phyloP scores from a whole-genome alignment of 306 rosid genomes.

The Prosopis cineraria region DNA sequence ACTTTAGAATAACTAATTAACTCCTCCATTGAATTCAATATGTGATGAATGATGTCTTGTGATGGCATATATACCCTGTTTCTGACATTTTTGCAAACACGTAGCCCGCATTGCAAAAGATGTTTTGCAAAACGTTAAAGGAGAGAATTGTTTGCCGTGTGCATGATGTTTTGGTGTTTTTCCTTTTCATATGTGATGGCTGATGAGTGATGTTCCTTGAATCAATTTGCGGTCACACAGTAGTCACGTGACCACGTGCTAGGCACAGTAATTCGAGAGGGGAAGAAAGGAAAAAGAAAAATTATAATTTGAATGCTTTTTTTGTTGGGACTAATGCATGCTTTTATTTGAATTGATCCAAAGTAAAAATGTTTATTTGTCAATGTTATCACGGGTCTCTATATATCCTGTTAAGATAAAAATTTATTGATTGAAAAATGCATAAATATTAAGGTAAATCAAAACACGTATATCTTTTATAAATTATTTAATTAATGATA shows the following conservation, averaged over 20 bases:
- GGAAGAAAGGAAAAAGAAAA: background rate
- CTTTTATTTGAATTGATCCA: background rate
- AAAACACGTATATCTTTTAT: too few species aligned
- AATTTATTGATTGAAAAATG: too few species aligned
- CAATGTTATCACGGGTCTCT: too few species aligned
- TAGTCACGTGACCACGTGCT: conserved; percentile 1
- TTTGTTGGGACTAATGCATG: background rate
- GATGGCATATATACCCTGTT: background rate
- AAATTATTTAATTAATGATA: too few species aligned
- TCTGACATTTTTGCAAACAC: background rate
- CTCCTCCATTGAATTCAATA: background rate
- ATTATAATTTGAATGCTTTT: background rate
- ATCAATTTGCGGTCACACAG: background rate
- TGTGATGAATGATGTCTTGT: background rate
- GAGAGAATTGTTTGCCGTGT: conserved; percentile 10
- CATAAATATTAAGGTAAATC: too few species aligned
- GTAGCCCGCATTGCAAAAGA: background rate
- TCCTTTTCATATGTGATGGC: background rate
- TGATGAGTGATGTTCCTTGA: background rate
- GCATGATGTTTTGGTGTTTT: background rate
- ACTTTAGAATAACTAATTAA: background rate
- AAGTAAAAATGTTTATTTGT: too few species aligned
- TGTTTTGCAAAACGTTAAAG: background rate
- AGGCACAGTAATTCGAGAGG: background rate
- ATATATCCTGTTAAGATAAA: too few species aligned